Evolutionary conservation across 1,284 basidiomycete genomes (phyloP).

Genomic region (Ganoderma multipileum): DNA sequence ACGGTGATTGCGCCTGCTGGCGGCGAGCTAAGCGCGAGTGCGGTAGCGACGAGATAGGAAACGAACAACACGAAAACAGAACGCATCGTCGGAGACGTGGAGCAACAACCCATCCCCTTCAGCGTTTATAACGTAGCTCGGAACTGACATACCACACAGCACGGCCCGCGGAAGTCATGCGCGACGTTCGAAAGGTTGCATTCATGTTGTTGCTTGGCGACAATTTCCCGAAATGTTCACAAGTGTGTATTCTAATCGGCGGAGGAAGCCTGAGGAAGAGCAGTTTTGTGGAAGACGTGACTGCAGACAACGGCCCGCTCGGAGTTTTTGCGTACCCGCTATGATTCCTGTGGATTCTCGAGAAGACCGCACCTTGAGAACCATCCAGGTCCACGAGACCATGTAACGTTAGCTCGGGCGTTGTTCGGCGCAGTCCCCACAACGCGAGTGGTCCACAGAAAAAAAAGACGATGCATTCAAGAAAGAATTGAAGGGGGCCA

Average conservation of each 20-base stretch:
- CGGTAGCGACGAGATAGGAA: conserved; percentile 17
- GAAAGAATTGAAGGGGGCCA: background rate
- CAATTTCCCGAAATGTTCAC: conserved; percentile 20
- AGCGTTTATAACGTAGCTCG: background rate
- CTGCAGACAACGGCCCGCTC: conserved; percentile 15
- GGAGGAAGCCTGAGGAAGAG: conserved; percentile 1
- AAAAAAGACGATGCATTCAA: conserved; percentile 5
- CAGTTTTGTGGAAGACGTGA: background rate
- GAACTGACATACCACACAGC: conserved; percentile 2
- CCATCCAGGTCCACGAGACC: background rate
- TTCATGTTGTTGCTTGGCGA: conserved; percentile 14
- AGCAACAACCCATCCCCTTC: background rate
- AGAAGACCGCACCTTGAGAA: background rate
- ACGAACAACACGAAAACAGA: conserved; percentile 16
- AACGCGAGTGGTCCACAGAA: background rate
- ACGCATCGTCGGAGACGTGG: conserved; percentile 13
- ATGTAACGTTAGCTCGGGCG: conserved; percentile 4
- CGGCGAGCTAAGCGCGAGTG: conserved; percentile 31
- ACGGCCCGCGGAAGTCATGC: conserved; percentile 17
- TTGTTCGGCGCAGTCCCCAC: conserved; percentile 9
- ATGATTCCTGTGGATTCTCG: background rate
- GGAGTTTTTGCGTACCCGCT: background rate
- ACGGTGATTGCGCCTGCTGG: conserved; percentile 36
- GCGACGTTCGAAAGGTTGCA: background rate
- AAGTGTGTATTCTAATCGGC: conserved; percentile 6